Evolutionary conservation across 768 basidiomycete genomes (phyloP).

Genomic region (Paxillus ammoniavirescens): DNA sequence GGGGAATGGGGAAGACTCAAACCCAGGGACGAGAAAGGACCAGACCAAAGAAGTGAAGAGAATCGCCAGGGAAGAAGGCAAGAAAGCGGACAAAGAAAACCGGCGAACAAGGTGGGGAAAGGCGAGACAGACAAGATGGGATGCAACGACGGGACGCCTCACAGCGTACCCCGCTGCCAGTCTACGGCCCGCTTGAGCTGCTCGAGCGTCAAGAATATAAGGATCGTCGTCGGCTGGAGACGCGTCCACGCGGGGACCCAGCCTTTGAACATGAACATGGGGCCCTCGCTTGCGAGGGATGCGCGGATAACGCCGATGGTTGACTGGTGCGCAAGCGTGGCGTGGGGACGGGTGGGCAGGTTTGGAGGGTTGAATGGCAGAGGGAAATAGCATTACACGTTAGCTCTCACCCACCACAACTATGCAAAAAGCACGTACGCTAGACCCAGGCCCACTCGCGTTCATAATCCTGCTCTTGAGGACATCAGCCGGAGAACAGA

Average conservation of each 20-base stretch:
- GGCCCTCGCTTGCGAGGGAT: constrained; percentile 70
- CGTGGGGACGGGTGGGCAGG: background rate
- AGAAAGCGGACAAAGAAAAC: no score
- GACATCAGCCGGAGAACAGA: constrained; percentile 88
- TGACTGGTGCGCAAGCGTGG: constrained; percentile 41
- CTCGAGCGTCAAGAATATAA: constrained; percentile 84
- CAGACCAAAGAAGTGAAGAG: background rate
- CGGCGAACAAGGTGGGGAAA: background rate
- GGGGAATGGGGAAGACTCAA: no score
- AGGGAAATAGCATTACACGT: no score
- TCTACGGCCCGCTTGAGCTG: constrained; percentile 76
- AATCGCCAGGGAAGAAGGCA: background rate
- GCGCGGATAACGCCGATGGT: constrained; percentile 66
- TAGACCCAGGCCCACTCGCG: constrained; percentile 78
- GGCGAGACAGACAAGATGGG: no score
- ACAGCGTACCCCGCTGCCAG: constrained; percentile 42
- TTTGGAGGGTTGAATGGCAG: background rate
- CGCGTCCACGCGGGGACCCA: constrained; percentile 88
- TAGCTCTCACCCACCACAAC: background rate
- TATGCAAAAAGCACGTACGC: constrained; percentile 41
- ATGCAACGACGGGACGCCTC: background rate
- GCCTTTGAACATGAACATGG: constrained; percentile 92
- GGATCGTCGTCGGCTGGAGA: constrained; percentile 83
- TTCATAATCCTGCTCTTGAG: constrained; percentile 91
- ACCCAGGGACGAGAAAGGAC: background rate